Percentiles rank a stretch among this genome's conserved stretches.
Conservation (phyloP, 371 early-diverging fungal genomes). For the Caulochytrium protostelioides region DNA sequence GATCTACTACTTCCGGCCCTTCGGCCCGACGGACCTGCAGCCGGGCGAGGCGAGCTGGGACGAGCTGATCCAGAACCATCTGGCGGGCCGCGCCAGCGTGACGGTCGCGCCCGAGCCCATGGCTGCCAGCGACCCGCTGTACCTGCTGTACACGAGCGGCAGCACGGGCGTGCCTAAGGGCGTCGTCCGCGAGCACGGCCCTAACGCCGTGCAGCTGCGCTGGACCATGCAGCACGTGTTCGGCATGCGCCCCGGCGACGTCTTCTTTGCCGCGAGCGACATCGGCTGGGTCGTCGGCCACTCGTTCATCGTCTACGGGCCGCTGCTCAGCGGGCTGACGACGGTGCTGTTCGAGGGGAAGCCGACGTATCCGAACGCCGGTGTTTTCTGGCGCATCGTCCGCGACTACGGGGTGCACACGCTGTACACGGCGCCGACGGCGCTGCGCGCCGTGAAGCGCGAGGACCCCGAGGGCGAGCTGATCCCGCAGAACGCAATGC, state of each 20-base stretch:
- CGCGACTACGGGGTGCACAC: slow-evolving; percentile 42
- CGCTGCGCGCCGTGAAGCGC: slow-evolving; percentile 52
- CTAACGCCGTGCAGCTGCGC: slow-evolving; percentile 58
- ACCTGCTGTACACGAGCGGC: slow-evolving; percentile 83
- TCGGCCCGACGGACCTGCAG: slow-evolving; percentile 22
- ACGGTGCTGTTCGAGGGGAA: slow-evolving; percentile 78
- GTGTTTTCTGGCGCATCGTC: slow-evolving; percentile 55
- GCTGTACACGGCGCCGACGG: slow-evolving; percentile 85
- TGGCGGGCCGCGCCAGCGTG: no score
- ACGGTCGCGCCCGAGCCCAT: slow-evolving; percentile 42
- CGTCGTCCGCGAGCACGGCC: slow-evolving; percentile 72
- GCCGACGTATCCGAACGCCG: slow-evolving; percentile 62
- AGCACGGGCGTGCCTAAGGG: slow-evolving; percentile 63
- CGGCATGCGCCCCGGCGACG: slow-evolving; percentile 42
- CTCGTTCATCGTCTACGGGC: slow-evolving; percentile 80
- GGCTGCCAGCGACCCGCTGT: slow-evolving; percentile 66
- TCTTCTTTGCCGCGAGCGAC: slow-evolving; percentile 63
- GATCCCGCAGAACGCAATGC: slow-evolving; percentile 35
- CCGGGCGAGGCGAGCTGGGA: slow-evolving; percentile 40
- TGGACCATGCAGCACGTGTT: slow-evolving; percentile 65
- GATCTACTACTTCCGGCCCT: slow-evolving; percentile 39
- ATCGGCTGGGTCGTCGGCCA: slow-evolving; percentile 95
- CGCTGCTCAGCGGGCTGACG: slow-evolving; percentile 60
- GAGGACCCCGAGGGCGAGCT: slow-evolving; percentile 45
- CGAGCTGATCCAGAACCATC: slow-evolving; percentile 22